Evolutionary conservation across 345 rosid genomes (phyloP).

Genomic region (Pugionium cornutum): DNA sequence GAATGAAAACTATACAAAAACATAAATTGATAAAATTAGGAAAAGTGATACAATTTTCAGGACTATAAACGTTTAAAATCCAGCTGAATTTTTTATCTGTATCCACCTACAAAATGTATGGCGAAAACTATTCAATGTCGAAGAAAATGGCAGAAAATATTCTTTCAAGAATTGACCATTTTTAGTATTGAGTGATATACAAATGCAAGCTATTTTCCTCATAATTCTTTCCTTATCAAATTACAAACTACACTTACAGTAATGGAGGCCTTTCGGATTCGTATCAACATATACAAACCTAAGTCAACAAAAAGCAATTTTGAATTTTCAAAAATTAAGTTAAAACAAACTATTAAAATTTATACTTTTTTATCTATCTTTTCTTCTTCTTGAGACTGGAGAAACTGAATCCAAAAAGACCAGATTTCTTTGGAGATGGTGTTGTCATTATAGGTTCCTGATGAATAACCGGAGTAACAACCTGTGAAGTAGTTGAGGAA

Average conservation of each 20-base stretch:
- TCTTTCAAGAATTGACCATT: too few species aligned
- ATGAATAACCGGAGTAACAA: conserved; percentile 15
- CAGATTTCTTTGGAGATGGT: conserved; percentile 44
- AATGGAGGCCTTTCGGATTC: too few species aligned
- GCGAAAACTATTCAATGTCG: too few species aligned
- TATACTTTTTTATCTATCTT: background rate
- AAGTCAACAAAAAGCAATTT: conserved; percentile 14
- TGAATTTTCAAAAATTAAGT: background rate
- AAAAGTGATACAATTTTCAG: background rate
- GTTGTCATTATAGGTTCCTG: conserved; percentile 1
- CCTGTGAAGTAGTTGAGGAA: conserved; percentile 11
- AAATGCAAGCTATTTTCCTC: too few species aligned
- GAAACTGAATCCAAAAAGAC: conserved; percentile 42
- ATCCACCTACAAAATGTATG: too few species aligned
- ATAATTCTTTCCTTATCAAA: too few species aligned
- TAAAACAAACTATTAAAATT: conserved; percentile 10
- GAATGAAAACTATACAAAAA: background rate
- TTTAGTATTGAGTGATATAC: too few species aligned
- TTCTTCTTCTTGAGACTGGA: conserved; percentile 46
- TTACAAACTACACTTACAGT: too few species aligned
- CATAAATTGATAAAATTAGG: background rate
- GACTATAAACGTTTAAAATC: too few species aligned
- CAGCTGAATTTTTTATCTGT: too few species aligned
- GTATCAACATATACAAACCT: background rate
- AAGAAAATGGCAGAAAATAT: too few species aligned